Evolutionary conservation across 2,329 filamentous ascomycete species (phyloP).

Genomic region (Aspergillus piperis): DNA sequence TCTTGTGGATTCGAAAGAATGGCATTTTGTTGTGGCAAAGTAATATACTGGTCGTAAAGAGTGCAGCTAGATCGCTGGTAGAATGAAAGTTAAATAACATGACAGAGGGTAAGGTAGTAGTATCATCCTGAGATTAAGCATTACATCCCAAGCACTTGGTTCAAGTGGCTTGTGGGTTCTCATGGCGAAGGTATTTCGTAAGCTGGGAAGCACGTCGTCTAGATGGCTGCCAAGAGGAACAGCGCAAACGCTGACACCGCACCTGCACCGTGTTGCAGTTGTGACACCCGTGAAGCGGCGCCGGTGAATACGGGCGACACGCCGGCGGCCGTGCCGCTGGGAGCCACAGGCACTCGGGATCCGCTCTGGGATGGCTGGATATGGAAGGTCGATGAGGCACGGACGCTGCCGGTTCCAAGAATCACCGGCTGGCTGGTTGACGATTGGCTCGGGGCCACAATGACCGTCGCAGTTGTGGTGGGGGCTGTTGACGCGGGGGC

Average conservation of each 20-base stretch:
- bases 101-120: not conserved
- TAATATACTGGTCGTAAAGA: not conserved
- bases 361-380: conserved; percentile 16
- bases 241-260: conserved; percentile 14
- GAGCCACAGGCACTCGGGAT: conserved; percentile 10
- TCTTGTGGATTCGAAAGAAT: not conserved
- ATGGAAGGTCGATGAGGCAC: conserved; percentile 20
- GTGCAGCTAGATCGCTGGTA: not conserved
- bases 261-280: conserved; percentile 14
- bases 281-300: conserved; percentile 17
- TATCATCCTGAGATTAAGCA: not conserved
- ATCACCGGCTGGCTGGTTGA: conserved; percentile 12
- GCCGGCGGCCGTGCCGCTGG: conserved; percentile 20
- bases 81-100: not conserved
- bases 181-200: not conserved
- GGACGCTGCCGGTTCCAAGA: conserved; percentile 7
- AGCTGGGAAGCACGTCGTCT: not conserved
- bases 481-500: not conserved
- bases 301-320: conserved; percentile 24
- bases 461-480: conserved; percentile 5
- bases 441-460: conserved; percentile 3
- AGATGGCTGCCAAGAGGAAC: conserved; percentile 18
- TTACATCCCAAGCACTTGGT: not conserved
- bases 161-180: not conserved
- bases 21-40: not conserved